Base-by-base conservation (phyloP, 1,284 basidiomycete genomes). In the Singerocomus inundabilis region DNA sequence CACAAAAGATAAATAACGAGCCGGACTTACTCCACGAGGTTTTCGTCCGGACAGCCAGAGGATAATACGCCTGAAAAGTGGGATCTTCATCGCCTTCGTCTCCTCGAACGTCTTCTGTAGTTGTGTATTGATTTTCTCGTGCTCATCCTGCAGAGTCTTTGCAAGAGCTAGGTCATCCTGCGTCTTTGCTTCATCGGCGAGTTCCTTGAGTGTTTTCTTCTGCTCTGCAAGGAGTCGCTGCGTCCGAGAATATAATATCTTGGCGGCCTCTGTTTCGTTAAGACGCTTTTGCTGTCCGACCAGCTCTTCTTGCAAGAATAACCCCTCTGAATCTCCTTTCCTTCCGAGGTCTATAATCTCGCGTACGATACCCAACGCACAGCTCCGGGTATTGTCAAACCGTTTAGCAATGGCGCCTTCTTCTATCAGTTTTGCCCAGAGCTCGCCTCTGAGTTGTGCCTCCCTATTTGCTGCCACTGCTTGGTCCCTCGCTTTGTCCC, bases 361-460 rank as follows among this genome's bases (percentile, higher is more conserved):
- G 0, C 30, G 8, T 2, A 65, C 4, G 21, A 63, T 49, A 6
- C 4, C 21, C 42, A 3, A 12, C 5, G 61, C 53, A 15, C 41
- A 40, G 0, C 0, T 0, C 1, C 1, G 0, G 1, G 37, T 38
- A 2, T 61, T 63, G 4, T 33, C 0, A n/a, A 65, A 65, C 24
- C 37, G 40, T 12, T 11, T 15, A 11, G 6, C 4, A 3, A 3
- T 3, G 5, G 72, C 74, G 1, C 72, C 72, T 48, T 61, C 69
- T 0, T 63, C 54, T 4, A 74, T 49, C 2, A 65, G 52, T 2
- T 32, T 55, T 42, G 43, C 48, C 57, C 64, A 70, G 31, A 71
- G 59, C 0, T 57, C 61, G 26, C 59, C 52, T 7, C 25, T 47
- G 43, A 72, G 62, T 15, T 55, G 46, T 5, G 51, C 49, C 21